Conservation (phyloP, 306 rosid genomes). For the Vigna reflexopilosa region DNA sequence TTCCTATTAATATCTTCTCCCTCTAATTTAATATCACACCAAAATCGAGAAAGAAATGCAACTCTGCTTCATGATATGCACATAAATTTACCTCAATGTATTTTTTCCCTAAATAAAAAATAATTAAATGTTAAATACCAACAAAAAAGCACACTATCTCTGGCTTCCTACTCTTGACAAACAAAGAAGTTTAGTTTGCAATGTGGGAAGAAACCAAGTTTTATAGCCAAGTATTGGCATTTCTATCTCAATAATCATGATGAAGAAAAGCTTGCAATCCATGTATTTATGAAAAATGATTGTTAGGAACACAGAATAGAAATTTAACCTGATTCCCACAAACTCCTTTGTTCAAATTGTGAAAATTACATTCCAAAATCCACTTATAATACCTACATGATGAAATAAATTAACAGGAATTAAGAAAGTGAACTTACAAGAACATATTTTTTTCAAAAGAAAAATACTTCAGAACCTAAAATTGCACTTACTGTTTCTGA, state of each 20-base stretch:
- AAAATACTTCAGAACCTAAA: conserved; percentile 24
- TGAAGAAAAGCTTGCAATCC: conserved; percentile 25
- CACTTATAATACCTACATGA: conserved; percentile 91
- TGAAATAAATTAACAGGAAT: conserved; percentile 36
- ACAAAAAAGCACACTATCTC: conserved; percentile 12
- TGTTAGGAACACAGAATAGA: conserved; percentile 17
- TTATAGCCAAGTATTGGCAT: too few species aligned
- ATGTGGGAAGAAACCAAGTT: not conserved
- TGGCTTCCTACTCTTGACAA: conserved; percentile 29
- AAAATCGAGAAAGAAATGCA: not conserved
- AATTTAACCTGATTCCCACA: conserved; percentile 96
- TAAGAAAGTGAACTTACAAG: conserved; percentile 36
- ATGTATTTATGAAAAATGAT: conserved; percentile 1
- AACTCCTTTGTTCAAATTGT: conserved; percentile 98
- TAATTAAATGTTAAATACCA: not conserved
- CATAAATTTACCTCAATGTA: not conserved
- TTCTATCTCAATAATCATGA: not conserved
- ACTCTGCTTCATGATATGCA: conserved; percentile 18
- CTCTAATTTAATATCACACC: conserved; percentile 22
- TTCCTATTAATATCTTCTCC: conserved; percentile 7
- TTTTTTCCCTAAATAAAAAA: not conserved
- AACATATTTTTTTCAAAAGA: conserved; percentile 4
- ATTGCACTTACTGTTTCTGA: conserved; percentile 86
- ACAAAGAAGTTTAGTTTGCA: not conserved
- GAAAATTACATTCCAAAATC: conserved; percentile 99